phyloP scores from a whole-genome alignment of 2,329 filamentous ascomycete species.

The Didymella sp. region DNA sequence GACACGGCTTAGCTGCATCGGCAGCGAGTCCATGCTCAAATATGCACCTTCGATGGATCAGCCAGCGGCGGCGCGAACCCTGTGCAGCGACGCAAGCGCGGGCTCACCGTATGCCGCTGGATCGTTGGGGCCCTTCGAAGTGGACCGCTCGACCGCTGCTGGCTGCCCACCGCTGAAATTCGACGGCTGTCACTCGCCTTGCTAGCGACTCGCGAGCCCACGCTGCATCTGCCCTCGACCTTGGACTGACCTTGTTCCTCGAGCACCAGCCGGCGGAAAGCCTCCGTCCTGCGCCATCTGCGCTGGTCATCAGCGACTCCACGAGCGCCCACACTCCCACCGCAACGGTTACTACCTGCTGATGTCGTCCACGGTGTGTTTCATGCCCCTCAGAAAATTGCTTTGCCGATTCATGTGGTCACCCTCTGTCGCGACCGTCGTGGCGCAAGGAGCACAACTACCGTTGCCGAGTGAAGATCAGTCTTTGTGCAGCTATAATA shows the following conservation, averaged over 20 bases:
- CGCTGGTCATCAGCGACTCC: conserved; percentile 16
- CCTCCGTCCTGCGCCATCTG: conserved; percentile 16
- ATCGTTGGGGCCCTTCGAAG: not conserved
- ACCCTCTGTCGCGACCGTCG: conserved; percentile 19
- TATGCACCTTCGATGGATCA: conserved; percentile 11
- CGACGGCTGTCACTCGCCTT: not conserved
- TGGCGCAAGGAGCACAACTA: conserved; percentile 25
- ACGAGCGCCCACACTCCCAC: conserved; percentile 5
- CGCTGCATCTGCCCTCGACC: not conserved
- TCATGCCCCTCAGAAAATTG: conserved; percentile 22
- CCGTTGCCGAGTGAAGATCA: conserved; percentile 40
- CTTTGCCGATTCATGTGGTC: conserved; percentile 26
- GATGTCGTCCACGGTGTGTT: conserved; percentile 28
- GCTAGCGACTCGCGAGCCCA: conserved; percentile 10
- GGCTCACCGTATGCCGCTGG: conserved; percentile 17
- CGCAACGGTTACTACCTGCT: conserved; percentile 6
- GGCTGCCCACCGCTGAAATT: conserved; percentile 5
- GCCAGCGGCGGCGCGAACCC: conserved; percentile 17
- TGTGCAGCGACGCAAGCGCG: conserved; percentile 11
- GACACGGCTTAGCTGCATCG: conserved; percentile 21
- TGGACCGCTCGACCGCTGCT: conserved; percentile 12
- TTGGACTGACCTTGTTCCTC: not conserved
- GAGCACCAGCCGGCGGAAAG: conserved; percentile 17
- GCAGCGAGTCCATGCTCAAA: conserved; percentile 4
- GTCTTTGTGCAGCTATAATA: conserved; percentile 33